Percentiles rank a stretch among this genome's conserved stretches.
Evolutionary conservation across 441 rosid species (phyloP).

Genomic region (Omphalea diandra): DNA sequence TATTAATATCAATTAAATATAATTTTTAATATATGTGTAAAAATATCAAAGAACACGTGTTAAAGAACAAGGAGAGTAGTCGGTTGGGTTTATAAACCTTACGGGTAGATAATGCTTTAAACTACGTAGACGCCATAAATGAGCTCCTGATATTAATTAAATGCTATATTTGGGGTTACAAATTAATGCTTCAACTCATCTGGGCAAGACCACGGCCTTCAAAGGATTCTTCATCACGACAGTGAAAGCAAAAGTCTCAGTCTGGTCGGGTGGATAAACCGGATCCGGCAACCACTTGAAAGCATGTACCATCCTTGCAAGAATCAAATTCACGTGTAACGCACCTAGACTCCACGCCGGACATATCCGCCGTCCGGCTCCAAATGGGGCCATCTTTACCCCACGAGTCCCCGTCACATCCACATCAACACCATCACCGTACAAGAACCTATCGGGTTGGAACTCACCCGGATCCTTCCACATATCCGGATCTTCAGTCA

Average conservation of each 20-base stretch:
- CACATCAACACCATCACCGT: conserved; percentile 70
- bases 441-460: conserved; percentile 75
- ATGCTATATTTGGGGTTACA: no score
- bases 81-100: no score
- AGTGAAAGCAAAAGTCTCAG: conserved; percentile 86
- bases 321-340: conserved; percentile 61
- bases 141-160: no score
- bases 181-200: conserved; percentile 30
- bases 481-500: conserved; percentile 67
- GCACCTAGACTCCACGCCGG: conserved; percentile 82
- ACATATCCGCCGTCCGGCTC: conserved; percentile 88
- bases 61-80: no score
- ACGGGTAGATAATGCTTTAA: no score
- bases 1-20: no score
- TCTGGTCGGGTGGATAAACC: conserved; percentile 62
- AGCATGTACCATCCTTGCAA: conserved; percentile 82
- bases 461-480: conserved; percentile 74
- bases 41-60: no score
- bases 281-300: conserved; percentile 72
- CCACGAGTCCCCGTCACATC: conserved; percentile 83
- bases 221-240: conserved; percentile 88
- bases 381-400: conserved; percentile 79
- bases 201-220: conserved; percentile 55
- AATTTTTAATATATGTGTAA: no score
- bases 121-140: no score